Evolutionary conservation across 75 land plant species (phyloP).

Genomic region (Larix kaempferi): DNA sequence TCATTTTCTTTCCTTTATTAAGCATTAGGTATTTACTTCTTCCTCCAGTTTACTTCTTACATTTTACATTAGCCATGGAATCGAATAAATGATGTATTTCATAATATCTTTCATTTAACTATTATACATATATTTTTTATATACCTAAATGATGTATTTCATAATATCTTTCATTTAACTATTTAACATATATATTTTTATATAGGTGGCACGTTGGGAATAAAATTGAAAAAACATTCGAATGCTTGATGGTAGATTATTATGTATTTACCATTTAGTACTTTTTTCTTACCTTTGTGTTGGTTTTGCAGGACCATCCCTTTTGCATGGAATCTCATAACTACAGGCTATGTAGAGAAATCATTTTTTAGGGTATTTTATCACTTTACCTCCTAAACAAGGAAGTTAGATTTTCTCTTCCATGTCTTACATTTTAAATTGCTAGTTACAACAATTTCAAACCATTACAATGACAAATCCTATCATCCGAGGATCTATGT

Average conservation of each 20-base stretch:
- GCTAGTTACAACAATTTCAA: not conserved
- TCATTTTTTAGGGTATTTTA: constrained; percentile 69
- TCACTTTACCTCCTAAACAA: not conserved
- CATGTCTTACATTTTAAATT: not conserved
- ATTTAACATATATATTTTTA: not conserved
- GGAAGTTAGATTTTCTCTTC: no score
- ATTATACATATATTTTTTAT: not conserved
- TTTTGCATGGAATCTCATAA: constrained; percentile 88
- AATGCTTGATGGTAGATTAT: not conserved
- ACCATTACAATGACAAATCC: not conserved
- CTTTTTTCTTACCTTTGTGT: not conserved
- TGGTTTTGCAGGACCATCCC: constrained; percentile 77
- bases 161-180: no score
- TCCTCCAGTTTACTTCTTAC: no score
- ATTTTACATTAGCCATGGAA: not conserved
- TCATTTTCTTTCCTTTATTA: no score
- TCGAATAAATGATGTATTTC: not conserved
- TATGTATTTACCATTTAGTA: not conserved
- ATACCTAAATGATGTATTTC: not conserved
- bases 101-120: not conserved
- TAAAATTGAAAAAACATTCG: not conserved
- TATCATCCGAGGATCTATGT: not conserved
- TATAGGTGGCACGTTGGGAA: not conserved
- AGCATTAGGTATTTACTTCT: not conserved
- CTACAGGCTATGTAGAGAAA: constrained; percentile 90